These are phyloP conservation scores for Pythium biforme DNA, from an alignment of 352 stramenopile genomes.

Conservation along the genomic window DNA sequence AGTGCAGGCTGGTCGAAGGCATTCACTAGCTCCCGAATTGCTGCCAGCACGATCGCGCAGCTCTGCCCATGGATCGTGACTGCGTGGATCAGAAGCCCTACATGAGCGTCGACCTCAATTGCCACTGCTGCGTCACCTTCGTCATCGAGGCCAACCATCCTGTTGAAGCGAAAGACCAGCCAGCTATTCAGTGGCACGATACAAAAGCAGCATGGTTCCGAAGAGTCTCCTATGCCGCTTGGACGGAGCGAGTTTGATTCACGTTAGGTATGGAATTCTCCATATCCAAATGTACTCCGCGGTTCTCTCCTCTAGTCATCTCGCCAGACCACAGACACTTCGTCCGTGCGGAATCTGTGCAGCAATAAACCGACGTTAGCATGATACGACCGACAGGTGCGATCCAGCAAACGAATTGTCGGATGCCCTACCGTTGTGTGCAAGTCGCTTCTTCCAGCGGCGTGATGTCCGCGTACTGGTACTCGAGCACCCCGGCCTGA, in stretches of 20 bases:
- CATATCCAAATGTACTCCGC: conserved; percentile 2
- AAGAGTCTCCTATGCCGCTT: neutral
- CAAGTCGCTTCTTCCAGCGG: conserved; percentile 91
- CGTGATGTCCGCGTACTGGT: conserved; percentile 93
- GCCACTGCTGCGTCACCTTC: neutral
- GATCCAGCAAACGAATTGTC: too few species aligned
- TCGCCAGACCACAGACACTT: conserved; percentile 96
- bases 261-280: conserved; percentile 6
- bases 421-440: conserved; percentile 84
- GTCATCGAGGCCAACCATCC: neutral
- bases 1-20: neutral
- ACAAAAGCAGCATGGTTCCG: neutral
- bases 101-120: conserved; percentile 22
- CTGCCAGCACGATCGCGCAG: conserved; percentile 29
- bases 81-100: conserved; percentile 31
- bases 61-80: conserved; percentile 36
- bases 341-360: conserved; percentile 95
- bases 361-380: neutral
- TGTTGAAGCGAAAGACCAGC: neutral
- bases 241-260: neutral
- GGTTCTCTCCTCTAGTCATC: conserved; percentile 40
- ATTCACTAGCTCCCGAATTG: conserved; percentile 28
- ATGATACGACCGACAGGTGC: too few species aligned
- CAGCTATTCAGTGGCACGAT: neutral
- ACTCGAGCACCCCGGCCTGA: conserved; percentile 97